phyloP scores from a whole-genome alignment of 768 basidiomycete species.

The Megacollybia marginata region DNA sequence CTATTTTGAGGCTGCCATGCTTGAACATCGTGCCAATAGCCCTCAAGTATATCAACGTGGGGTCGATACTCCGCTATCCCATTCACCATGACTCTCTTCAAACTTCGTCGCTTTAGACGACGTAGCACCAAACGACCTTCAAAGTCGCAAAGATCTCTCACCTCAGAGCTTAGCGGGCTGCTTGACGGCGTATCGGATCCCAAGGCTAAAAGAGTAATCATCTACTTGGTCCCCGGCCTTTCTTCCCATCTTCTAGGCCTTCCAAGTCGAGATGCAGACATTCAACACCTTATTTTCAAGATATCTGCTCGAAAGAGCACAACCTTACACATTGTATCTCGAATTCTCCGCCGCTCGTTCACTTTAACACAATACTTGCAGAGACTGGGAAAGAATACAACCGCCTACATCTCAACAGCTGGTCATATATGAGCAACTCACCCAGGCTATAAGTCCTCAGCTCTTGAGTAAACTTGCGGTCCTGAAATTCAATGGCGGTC shows the following conservation, averaged over 20 bases:
- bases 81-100: conserved; percentile 28
- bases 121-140: conserved; percentile 31
- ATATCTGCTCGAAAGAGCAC: conserved; percentile 62
- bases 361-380: conserved; percentile 2
- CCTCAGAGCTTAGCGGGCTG: conserved; percentile 62
- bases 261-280: conserved; percentile 77
- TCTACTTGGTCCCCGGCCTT: conserved; percentile 14
- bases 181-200: conserved; percentile 54
- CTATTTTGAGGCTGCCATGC: too few species aligned
- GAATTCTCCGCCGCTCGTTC: too few species aligned
- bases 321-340: conserved; percentile 39
- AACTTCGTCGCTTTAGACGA: conserved; percentile 29
- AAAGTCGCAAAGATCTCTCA: conserved; percentile 50
- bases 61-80: neutral
- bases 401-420: conserved; percentile 60
- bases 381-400: conserved; percentile 42
- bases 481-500: conserved; percentile 72
- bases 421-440: conserved; percentile 47
- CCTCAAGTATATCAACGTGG: too few species aligned
- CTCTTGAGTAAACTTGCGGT: conserved; percentile 68
- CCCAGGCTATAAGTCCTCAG: conserved; percentile 33
- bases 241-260: conserved; percentile 24
- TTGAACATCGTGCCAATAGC: too few species aligned
- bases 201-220: conserved; percentile 45
- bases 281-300: conserved; percentile 82